Evolutionary conservation across 2,329 filamentous ascomycete genomes (phyloP).

Genomic region (Paecilomyces niveus): DNA sequence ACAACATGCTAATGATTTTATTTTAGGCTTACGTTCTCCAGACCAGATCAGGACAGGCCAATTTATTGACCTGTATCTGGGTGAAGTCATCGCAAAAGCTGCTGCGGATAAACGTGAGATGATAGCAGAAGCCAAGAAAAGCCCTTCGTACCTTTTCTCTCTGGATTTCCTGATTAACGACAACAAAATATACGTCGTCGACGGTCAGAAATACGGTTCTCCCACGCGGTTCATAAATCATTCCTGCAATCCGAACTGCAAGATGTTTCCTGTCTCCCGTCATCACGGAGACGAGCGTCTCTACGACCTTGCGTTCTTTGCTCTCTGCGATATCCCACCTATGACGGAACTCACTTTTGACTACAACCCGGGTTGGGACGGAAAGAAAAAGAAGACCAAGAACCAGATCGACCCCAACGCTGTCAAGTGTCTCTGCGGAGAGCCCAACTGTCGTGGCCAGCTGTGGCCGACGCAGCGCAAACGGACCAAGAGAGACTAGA

Average conservation of each 20-base stretch:
- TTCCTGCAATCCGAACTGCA: conserved; percentile 42
- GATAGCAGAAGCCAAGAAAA: conserved; percentile 14
- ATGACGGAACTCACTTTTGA: conserved; percentile 42
- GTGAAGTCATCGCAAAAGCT: conserved; percentile 34
- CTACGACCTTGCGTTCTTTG: conserved; percentile 43
- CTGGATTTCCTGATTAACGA: conserved; percentile 29
- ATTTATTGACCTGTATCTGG: conserved; percentile 40
- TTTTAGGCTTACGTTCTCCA: conserved; percentile 32
- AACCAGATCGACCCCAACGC: conserved; percentile 26
- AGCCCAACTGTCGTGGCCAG: conserved; percentile 35
- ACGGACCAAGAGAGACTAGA: conserved; percentile 12
- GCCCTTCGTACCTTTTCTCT: conserved; percentile 35
- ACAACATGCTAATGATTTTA: conserved; percentile 4
- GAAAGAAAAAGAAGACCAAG: conserved; percentile 1
- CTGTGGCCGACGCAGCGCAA: conserved; percentile 37
- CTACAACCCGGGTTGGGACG: conserved; percentile 32
- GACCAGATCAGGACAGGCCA: conserved; percentile 33
- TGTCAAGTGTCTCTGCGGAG: conserved; percentile 38
- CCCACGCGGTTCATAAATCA: conserved; percentile 43
- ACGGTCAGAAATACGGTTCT: conserved; percentile 36
- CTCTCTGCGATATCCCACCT: conserved; percentile 33
- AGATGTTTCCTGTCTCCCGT: conserved; percentile 36
- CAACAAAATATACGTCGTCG: conserved; percentile 31
- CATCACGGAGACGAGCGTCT: conserved; percentile 33
- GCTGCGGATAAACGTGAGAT: conserved; percentile 33